Conservation (phyloP, 202 grass and related monocot species). For the Elaeis oleifera region DNA sequence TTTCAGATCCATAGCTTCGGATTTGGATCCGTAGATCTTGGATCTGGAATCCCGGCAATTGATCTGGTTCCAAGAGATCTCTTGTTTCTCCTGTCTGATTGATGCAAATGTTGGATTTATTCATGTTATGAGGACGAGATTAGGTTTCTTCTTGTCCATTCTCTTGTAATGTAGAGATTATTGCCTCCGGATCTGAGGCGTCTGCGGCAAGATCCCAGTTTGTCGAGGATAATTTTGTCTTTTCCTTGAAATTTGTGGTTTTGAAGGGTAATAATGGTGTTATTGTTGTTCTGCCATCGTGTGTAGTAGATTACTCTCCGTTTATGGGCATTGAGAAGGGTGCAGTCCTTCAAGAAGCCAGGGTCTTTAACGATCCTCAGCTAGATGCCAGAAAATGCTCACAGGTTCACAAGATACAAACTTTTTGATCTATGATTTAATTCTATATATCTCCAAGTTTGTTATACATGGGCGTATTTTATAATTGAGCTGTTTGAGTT, state of each 20-base stretch:
- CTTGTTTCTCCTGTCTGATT: neutral
- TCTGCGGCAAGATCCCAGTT: no score
- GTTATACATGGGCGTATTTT: no score
- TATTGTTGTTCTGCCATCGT: constrained; percentile 7
- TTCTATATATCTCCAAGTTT: no score
- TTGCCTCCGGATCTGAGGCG: no score
- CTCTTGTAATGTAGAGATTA: no score
- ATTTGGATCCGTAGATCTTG: no score
- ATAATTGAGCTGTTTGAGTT: no score
- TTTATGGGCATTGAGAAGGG: constrained; percentile 99
- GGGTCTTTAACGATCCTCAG: constrained; percentile 93
- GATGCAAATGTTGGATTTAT: no score
- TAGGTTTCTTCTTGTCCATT: no score
- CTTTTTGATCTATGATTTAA: no score
- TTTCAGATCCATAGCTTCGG: constrained; percentile 11
- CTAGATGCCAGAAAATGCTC: constrained; percentile 91
- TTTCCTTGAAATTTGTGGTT: neutral
- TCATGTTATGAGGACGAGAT: no score
- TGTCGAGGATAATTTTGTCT: neutral
- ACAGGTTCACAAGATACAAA: constrained; percentile 41
- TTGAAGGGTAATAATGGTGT: neutral
- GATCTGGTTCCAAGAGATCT: constrained; percentile 11
- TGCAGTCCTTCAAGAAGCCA: constrained; percentile 90
- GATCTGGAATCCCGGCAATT: no score
- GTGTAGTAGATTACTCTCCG: constrained; percentile 79